Base-by-base conservation (phyloP, 2,329 filamentous ascomycete genomes). In the Ceratocystis harringtonii region DNA sequence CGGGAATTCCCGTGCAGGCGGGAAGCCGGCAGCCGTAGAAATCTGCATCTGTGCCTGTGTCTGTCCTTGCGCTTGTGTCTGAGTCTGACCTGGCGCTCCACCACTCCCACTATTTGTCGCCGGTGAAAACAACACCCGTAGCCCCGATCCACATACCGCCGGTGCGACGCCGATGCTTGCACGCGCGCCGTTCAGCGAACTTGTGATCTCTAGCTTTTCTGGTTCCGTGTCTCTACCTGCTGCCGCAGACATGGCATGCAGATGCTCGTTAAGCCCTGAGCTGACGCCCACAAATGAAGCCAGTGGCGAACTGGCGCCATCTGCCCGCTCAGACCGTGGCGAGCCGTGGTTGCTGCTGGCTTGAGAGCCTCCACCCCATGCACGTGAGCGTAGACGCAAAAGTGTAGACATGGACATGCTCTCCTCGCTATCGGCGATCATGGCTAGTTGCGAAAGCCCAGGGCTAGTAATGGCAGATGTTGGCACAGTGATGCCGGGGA, bases 291-390 rank as follows among this genome's bases (percentile, higher is more conserved):
- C 43, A 44, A 65, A 65, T 55, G 63, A 62, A 1, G 48, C 55
- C 1, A 65, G 32, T 0, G 80, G 80, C 17, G 77, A 80, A 19
- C 72, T 74, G 1, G 77, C 75, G 62, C 75, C 76, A 28, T 82
- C 81, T 1, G 76, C 78, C 65, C 80, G 75, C 52, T 80, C 78
- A 3, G 78, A 79, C 30, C 75, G 74, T 1, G 80, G 80, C 19
- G 80, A 81, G 2, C 79, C 79, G 61, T 80, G 80, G 5, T 76
- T 74, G 45, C 79, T 78, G 70, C 89, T 92, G 0, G 81, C 84
- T 70, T 90, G 88, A 66, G 89, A 94, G 3, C 88, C 88, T 3
- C 88, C 88, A 28, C 90, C 90, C 83, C 89, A 96, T 0, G 90
- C 87, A 62, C 83, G 85, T 10, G 83, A 86, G 2, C 91, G 83